phyloP scores from a whole-genome alignment of 169 alveolate genomes.

The Plasmodium vivax region DNA sequence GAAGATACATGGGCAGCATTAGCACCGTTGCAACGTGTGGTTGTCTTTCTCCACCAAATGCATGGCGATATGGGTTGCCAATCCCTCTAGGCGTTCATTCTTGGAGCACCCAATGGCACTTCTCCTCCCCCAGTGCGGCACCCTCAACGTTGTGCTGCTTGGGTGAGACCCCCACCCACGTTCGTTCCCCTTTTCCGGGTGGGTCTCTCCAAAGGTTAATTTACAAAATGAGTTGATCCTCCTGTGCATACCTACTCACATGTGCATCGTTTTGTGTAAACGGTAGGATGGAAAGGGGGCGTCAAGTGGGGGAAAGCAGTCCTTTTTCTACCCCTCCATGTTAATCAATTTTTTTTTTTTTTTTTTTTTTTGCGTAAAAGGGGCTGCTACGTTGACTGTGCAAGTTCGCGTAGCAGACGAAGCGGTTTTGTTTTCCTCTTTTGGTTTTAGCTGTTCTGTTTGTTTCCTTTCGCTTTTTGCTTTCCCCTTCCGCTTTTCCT shows the following conservation, averaged over 20 bases:
- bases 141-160: too few relatives aligned
- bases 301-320: neutral
- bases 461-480: neutral
- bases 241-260: neutral
- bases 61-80: too few relatives aligned
- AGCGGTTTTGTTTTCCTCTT: neutral
- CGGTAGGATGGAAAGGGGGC: neutral
- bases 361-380: neutral
- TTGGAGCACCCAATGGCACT: too few relatives aligned
- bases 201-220: neutral
- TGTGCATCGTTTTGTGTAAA: neutral
- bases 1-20: too few relatives aligned
- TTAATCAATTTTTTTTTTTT: too few relatives aligned
- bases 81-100: too few relatives aligned
- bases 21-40: too few relatives aligned
- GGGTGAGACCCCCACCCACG: neutral
- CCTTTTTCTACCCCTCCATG: neutral
- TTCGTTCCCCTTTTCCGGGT: neutral
- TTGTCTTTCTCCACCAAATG: too few relatives aligned
- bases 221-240: neutral
- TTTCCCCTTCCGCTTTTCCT: neutral
- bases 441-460: neutral
- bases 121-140: too few relatives aligned
- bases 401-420: neutral
- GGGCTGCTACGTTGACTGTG: neutral